Evolutionary conservation across 768 basidiomycete species (phyloP).

Genomic region (Serendipita indica): DNA sequence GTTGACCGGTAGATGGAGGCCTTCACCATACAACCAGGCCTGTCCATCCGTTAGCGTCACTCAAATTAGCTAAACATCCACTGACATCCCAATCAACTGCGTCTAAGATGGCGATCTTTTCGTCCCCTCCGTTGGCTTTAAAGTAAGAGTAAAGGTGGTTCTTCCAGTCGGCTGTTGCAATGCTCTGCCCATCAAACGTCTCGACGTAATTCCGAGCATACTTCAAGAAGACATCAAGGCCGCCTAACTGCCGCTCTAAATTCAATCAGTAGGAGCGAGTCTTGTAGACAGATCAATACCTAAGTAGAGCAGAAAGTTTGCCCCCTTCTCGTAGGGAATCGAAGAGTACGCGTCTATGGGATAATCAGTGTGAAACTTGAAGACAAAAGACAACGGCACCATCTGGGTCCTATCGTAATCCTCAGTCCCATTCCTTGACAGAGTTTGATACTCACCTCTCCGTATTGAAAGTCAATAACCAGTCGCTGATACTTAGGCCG

Average conservation of each 20-base stretch:
- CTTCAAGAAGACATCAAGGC: slow-evolving; percentile 67
- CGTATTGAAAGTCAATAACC: slow-evolving; percentile 55
- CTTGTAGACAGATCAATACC: slow-evolving; percentile 30
- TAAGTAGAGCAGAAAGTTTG: slow-evolving; percentile 73
- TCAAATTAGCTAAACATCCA: slow-evolving; percentile 5
- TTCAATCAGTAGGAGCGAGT: neutral
- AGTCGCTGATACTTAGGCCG: slow-evolving; percentile 66
- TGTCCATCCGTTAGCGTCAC: slow-evolving; percentile 18
- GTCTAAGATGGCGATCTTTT: slow-evolving; percentile 51
- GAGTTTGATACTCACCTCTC: slow-evolving; percentile 30
- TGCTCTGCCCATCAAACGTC: slow-evolving; percentile 69
- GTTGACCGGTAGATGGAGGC: slow-evolving; percentile 52
- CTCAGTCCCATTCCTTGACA: slow-evolving; percentile 13
- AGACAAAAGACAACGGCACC: slow-evolving; percentile 10
- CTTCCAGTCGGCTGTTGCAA: slow-evolving; percentile 76
- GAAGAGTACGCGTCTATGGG: slow-evolving; percentile 16
- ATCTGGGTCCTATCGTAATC: slow-evolving; percentile 18
- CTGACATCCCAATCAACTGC: slow-evolving; percentile 66
- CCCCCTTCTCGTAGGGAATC: slow-evolving; percentile 80
- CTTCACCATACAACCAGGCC: slow-evolving; percentile 78
- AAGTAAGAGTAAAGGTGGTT: slow-evolving; percentile 62
- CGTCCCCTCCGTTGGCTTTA: slow-evolving; percentile 37
- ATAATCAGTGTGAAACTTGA: neutral
- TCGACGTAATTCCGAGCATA: slow-evolving; percentile 72
- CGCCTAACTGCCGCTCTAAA: slow-evolving; percentile 59